phyloP scores from a whole-genome alignment of 129 eudicot species.

The Flaveria ramosissima region DNA sequence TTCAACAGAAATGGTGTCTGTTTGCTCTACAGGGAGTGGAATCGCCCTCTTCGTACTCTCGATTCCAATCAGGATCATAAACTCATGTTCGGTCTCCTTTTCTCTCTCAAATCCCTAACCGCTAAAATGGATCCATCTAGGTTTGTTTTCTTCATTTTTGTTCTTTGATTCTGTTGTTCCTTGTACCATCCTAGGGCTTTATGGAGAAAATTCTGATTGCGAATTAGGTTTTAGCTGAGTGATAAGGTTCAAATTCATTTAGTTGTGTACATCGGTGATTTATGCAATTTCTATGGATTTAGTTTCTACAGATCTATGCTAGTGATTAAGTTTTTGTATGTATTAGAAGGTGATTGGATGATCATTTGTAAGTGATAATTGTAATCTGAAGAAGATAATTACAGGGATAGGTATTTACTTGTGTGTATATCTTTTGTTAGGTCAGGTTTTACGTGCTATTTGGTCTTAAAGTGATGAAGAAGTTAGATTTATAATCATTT shows the following conservation, averaged over 20 bases:
- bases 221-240: background rate
- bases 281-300: background rate
- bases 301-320: background rate
- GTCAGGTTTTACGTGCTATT: background rate
- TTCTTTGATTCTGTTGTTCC: background rate
- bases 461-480: background rate
- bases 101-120: constrained; percentile 88
- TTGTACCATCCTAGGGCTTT: background rate
- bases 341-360: background rate
- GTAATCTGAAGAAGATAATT: background rate
- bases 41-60: constrained; percentile 89
- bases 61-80: constrained; percentile 85
- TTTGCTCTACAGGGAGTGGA: constrained; percentile 95
- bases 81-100: constrained; percentile 92
- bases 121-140: constrained; percentile 98
- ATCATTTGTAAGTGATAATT: background rate
- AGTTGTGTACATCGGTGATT: background rate
- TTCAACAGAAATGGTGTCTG: constrained; percentile 93
- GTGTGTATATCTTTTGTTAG: background rate
- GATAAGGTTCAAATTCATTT: background rate
- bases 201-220: background rate
- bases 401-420: background rate
- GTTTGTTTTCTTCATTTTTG: constrained; percentile 33
- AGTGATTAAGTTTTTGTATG: background rate
- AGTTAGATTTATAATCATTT: background rate